Evolutionary conservation across 495 filamentous ascomycete genomes (phyloP).

Genomic region (Penicillium silybi): DNA sequence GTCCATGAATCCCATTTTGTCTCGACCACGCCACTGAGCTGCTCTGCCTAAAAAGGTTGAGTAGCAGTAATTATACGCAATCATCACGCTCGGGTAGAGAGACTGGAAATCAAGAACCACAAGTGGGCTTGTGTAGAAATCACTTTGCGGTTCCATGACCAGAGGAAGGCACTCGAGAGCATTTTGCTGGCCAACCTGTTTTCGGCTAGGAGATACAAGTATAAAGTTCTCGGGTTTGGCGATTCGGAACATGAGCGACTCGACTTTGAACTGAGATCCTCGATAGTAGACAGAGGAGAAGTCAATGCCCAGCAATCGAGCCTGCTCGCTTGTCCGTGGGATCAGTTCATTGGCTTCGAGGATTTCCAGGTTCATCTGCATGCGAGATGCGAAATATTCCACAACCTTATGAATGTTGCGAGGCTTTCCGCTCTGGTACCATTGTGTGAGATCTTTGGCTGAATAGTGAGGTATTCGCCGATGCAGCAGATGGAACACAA

Average conservation of each 20-base stretch:
- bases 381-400: slow-evolving; percentile 71
- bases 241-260: slow-evolving; percentile 97
- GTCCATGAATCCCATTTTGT: slow-evolving; percentile 92
- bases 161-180: slow-evolving; percentile 91
- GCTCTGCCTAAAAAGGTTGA: slow-evolving; percentile 91
- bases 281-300: slow-evolving; percentile 93
- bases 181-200: slow-evolving; percentile 92
- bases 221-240: slow-evolving; percentile 96
- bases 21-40: slow-evolving; percentile 76
- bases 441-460: slow-evolving; percentile 70
- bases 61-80: slow-evolving; percentile 99
- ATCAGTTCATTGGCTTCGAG: slow-evolving; percentile 88
- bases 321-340: slow-evolving; percentile 88
- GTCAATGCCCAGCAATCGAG: slow-evolving; percentile 86
- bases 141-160: slow-evolving; percentile 96
- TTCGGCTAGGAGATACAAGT: slow-evolving; percentile 80
- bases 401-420: slow-evolving; percentile 70
- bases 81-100: slow-evolving; percentile 96
- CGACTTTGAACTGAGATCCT: slow-evolving; percentile 96
- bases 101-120: slow-evolving; percentile 95
- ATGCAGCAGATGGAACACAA: slow-evolving; percentile 88
- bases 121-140: slow-evolving; percentile 86
- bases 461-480: slow-evolving; percentile 88
- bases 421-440: slow-evolving; percentile 67
- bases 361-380: slow-evolving; percentile 83